Base-by-base conservation (phyloP, 163 green algal species). In the Trebouxiophyceae sp. region DNA sequence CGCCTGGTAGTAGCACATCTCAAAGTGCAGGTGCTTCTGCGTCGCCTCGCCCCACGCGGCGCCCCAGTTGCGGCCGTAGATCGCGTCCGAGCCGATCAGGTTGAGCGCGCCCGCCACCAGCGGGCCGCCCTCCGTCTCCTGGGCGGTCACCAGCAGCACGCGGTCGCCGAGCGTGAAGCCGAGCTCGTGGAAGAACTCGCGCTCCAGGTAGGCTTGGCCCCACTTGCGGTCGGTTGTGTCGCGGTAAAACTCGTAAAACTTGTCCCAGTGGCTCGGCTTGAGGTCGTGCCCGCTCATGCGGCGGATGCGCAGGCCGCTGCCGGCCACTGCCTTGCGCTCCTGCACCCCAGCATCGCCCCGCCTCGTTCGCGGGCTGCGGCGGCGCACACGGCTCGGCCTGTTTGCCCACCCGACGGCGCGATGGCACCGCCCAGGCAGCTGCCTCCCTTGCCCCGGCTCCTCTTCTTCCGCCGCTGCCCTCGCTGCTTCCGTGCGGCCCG, bases 1-100 rank as follows among this genome's bases (percentile, higher is more conserved):
- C 58, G 84, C 86, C 81, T 90, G 80, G 71, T 97, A 97, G 73
- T 96, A 97, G 74, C 88, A 96, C 7, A 92, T 71, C 75, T 96
- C 90, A 73, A 97, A 96, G 72, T 97, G 90, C 20, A 97, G 80
- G 66, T 85, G 65, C 59, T 84, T 81, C 66, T 84, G 12, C 19
- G 12, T 72, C 4, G 81, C 27, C n/a, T 22, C 24, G 5, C 63
- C 79, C 22, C 72, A 60, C 20, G 28, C 22, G 73, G 78, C 84
- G 47, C 90, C 89, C 90, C 90, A 97, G 80, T 96, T 93, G 55
- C 90, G 76, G 23, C 90, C 89, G 65, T 74, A 94, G 26, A 28
- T 30, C 19, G 47, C 47, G 22, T 28, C 47, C 19, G 47, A 57
- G 23, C 19, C 19, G 5, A 24, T 70, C 27, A 96, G 72, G 71